phyloP scores from a whole-genome alignment of 2,329 filamentous ascomycete species.

The Diaporthe citri region DNA sequence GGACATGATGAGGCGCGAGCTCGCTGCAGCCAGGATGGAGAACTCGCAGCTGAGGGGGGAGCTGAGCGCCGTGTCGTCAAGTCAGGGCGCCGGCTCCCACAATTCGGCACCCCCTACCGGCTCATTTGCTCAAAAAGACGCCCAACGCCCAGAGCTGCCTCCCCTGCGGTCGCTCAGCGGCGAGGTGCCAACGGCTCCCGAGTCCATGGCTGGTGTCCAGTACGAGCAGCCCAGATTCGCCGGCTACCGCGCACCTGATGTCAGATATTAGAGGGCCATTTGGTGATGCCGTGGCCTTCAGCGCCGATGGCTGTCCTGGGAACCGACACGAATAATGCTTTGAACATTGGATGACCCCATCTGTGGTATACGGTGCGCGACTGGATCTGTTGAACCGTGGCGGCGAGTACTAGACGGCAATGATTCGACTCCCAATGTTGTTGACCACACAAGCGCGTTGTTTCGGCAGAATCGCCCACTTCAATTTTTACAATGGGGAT shows the following conservation, averaged over 20 bases:
- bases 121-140: conserved; percentile 46
- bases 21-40: conserved; percentile 62
- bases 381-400: background rate
- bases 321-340: conserved; percentile 8
- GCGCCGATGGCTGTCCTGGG: background rate
- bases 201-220: conserved; percentile 76
- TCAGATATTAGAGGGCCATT: conserved; percentile 41
- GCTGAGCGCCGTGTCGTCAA: conserved; percentile 45
- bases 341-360: background rate
- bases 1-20: conserved; percentile 63
- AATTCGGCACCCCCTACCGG: conserved; percentile 41
- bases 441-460: background rate
- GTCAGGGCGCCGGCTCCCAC: conserved; percentile 43
- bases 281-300: background rate
- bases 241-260: conserved; percentile 58
- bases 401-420: background rate
- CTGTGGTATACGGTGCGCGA: background rate
- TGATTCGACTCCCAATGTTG: background rate
- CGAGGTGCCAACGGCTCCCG: conserved; percentile 59
- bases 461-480: background rate
- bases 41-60: conserved; percentile 60
- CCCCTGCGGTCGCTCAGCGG: conserved; percentile 67
- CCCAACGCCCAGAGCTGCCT: conserved; percentile 64
- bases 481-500: conserved; percentile 7
- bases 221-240: conserved; percentile 66